phyloP scores from a whole-genome alignment of 208 protist genomes.

The Leishmania tarentolae region DNA sequence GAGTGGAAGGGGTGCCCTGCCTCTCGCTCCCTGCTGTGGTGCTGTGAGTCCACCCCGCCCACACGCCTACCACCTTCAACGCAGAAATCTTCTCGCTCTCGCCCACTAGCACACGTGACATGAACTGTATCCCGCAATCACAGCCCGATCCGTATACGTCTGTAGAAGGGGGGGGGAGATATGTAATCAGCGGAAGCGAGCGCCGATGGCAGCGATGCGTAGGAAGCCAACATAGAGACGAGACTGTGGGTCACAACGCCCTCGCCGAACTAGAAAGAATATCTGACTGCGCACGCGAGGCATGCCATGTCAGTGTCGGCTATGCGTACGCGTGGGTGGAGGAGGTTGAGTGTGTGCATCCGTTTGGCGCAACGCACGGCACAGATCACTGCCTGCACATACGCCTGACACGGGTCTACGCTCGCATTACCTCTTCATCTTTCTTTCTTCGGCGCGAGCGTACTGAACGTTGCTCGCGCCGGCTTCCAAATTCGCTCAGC shows the following conservation, averaged over 20 bases:
- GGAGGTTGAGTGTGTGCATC: too few relatives aligned
- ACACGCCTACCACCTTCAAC: not conserved
- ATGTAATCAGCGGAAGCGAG: not conserved
- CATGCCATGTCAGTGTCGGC: too few relatives aligned
- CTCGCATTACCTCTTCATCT: not conserved
- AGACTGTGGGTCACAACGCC: too few relatives aligned
- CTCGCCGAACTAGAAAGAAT: too few relatives aligned
- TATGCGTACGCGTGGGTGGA: too few relatives aligned
- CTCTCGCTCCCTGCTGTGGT: not conserved
- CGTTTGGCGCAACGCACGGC: not conserved
- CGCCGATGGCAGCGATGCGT: not conserved
- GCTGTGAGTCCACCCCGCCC: not conserved
- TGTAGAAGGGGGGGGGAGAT: too few relatives aligned
- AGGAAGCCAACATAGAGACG: too few relatives aligned
- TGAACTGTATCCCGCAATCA: too few relatives aligned
- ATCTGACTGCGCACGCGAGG: too few relatives aligned
- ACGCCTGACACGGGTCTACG: not conserved
- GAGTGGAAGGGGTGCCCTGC: not conserved
- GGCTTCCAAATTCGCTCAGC: not conserved
- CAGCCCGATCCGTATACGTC: too few relatives aligned
- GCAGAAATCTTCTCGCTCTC: not conserved
- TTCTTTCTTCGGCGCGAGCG: not conserved
- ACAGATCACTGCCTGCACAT: not conserved
- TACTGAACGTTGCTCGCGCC: not conserved
- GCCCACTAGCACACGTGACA: not conserved